Percentiles rank a stretch among this genome's conserved stretches.
Evolutionary conservation across 108 stramenopile species (phyloP).

Genomic region (Pseudonitzschia multiseries): DNA sequence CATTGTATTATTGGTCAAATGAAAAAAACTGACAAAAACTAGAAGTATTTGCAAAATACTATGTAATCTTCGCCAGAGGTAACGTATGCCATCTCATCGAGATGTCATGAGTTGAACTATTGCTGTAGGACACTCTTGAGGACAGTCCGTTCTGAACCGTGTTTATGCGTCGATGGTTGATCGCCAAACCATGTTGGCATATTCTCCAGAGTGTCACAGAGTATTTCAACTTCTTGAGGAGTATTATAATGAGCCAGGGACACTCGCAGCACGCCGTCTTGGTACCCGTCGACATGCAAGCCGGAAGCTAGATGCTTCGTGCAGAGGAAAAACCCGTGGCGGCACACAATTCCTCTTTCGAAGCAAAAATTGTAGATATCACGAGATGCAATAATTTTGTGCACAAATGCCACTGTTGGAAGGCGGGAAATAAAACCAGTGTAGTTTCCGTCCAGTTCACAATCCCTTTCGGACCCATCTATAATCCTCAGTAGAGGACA

Average conservation of each 20-base stretch:
- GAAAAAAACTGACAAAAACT: too few species aligned
- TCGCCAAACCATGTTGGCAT: conserved; percentile 13
- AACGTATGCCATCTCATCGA: too few species aligned
- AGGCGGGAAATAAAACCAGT: conserved; percentile 27
- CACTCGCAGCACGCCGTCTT: conserved; percentile 62
- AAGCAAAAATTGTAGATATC: conserved; percentile 55
- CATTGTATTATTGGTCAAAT: too few species aligned
- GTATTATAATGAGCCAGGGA: conserved; percentile 85
- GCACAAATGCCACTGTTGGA: conserved; percentile 65
- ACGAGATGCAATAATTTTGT: conserved; percentile 40
- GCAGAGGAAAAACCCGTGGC: conserved; percentile 66
- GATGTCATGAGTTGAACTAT: too few species aligned
- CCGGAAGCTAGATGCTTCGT: conserved; percentile 41
- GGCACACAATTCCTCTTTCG: conserved; percentile 51
- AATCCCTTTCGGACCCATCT: neutral
- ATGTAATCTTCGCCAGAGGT: too few species aligned
- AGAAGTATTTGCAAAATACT: too few species aligned
- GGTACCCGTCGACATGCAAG: conserved; percentile 26
- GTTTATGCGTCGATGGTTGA: neutral
- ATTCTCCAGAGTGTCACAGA: conserved; percentile 5
- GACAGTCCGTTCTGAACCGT: neutral
- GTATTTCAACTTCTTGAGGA: conserved; percentile 48
- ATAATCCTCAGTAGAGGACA: neutral
- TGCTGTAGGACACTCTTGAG: too few species aligned
- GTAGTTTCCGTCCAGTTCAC: neutral